phyloP scores from a whole-genome alignment of 306 rosid species.

The Quillaja saponaria region DNA sequence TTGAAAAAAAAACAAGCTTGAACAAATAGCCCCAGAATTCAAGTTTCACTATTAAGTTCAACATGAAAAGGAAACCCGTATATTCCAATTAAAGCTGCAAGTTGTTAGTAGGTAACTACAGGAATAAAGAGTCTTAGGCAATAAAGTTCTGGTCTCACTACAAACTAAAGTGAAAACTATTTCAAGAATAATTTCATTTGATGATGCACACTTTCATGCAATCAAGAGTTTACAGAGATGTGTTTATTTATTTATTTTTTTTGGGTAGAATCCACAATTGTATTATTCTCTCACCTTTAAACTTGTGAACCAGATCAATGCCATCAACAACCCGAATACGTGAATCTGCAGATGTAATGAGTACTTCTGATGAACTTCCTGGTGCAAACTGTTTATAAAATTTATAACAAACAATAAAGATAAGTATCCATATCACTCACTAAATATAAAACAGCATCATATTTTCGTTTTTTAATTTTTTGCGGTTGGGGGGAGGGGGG shows the following conservation, averaged over 20 bases:
- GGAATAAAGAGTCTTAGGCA: too few species aligned
- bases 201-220: not conserved
- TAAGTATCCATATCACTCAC: not conserved
- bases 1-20: too few species aligned
- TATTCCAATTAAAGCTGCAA: too few species aligned
- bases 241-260: too few species aligned
- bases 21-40: too few species aligned
- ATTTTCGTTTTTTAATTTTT: slow-evolving; percentile 3
- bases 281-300: slow-evolving; percentile 64
- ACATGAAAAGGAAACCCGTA: too few species aligned
- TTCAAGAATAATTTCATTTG: not conserved
- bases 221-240: slow-evolving; percentile 12
- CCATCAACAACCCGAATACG: slow-evolving; percentile 89
- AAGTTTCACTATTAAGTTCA: too few species aligned
- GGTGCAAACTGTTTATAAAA: slow-evolving; percentile 84
- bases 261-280: not conserved
- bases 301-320: slow-evolving; percentile 81
- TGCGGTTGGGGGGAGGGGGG: not conserved
- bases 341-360: slow-evolving; percentile 95
- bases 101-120: too few species aligned
- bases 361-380: slow-evolving; percentile 91
- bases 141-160: too few species aligned
- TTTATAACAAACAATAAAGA: slow-evolving; percentile 27
- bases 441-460: too few species aligned
- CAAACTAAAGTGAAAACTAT: not conserved